Conservation (phyloP, 495 filamentous ascomycete species). For the Neurospora sublineolata region DNA sequence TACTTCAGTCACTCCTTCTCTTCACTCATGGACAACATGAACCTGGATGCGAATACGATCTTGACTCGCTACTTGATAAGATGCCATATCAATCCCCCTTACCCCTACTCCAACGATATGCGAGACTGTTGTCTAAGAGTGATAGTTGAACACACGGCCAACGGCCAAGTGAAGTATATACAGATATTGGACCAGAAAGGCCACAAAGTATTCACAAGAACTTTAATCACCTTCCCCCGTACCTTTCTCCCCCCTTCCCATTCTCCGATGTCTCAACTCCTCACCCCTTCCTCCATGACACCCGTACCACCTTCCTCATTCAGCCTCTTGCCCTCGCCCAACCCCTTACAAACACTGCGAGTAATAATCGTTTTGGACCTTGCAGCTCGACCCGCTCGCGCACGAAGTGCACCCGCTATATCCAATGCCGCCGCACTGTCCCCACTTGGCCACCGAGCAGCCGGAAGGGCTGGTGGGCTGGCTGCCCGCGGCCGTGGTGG, state of each 20-base stretch:
- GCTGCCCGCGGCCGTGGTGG: background rate
- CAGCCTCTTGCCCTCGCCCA: background rate
- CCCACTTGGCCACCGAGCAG: slow-evolving; percentile 21
- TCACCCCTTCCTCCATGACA: background rate
- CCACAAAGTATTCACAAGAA: background rate
- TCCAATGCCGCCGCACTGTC: slow-evolving; percentile 29
- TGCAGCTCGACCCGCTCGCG: slow-evolving; percentile 17
- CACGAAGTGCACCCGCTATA: slow-evolving; percentile 22
- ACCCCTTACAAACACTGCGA: slow-evolving; percentile 17
- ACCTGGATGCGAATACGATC: background rate
- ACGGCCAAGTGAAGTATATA: background rate
- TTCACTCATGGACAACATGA: background rate
- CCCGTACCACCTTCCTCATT: too few species aligned
- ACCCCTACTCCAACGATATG: background rate
- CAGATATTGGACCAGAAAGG: background rate
- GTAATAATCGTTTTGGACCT: slow-evolving; percentile 16
- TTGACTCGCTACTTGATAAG: background rate
- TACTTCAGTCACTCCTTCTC: background rate
- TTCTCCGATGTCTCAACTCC: background rate
- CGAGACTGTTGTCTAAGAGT: background rate
- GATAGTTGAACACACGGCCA: background rate
- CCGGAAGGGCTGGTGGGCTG: background rate
- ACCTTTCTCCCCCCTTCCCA: background rate
- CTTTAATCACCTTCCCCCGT: too few species aligned
- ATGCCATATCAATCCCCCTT: background rate